Evolutionary conservation across 192 early-diverging fungal genomes (phyloP), one percentile per base, ranked within the genome.

Genomic region (Jimgerdemannia lactiflua): DNA sequence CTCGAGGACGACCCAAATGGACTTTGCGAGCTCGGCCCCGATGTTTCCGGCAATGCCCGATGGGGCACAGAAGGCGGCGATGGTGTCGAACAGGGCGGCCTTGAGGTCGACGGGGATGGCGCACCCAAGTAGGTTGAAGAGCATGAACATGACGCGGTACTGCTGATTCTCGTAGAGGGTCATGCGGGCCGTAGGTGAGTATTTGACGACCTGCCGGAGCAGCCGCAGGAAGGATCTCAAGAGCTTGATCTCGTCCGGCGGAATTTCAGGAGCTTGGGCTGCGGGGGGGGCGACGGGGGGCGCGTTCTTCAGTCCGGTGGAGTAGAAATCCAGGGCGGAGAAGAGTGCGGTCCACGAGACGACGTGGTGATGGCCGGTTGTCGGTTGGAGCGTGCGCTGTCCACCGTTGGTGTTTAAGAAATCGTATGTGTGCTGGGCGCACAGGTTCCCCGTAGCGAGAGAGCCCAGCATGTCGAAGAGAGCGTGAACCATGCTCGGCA

Each of bases 1-100:
- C 75, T 98, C 97, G 70, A 99, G 77, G 18, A 91, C 84, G 4
- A 77, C 77, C 96, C 96, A 99, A 8, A 96, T 87, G 67, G 93
- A 86, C 41, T 73, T 84, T 41, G 92, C 86, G 42, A 94, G 90
- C 74, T 82, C 71, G n/a, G 81, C 79, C 9, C 73, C 54, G 10
- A 83, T 70, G n/a, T 80, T 78, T 8, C 73, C 54, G 10, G 83
- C 83, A 17, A 78, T 82, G 44, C 79, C 79, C 19, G 81, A 78
- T 2, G 93, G 85, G 41, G 88, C 83, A 64, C 91, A 91, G 80
- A 98, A 99, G 1, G 95, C 92, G 3, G 95, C 87, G 49, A 98
- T 90, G 4, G 91, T 86, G 66, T 93, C 83, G 42, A 95, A 82
- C 39, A 99, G 80, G 18, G 88, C 85, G 0, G 96, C 95, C 74